Base-by-base conservation (phyloP, 495 filamentous ascomycete genomes). In the Baudoinia panamericana region DNA sequence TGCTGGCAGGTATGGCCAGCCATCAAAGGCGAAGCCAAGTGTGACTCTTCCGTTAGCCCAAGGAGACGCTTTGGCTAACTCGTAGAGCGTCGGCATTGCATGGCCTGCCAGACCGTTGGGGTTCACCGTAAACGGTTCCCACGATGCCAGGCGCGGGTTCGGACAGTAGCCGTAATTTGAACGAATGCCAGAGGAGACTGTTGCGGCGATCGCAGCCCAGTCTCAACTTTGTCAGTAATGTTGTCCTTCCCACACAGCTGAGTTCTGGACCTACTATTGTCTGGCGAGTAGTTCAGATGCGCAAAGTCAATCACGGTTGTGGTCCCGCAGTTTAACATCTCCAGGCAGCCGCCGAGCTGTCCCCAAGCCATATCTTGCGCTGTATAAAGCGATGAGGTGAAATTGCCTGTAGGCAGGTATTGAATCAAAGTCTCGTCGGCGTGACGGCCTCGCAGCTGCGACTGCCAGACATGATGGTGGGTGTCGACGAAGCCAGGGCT, bases 401-500 rank as follows among this genome's bases (percentile, higher is more conserved):
- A 15, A 18, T 38, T 20, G 21, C 41, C 41, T 2, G 21, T 13
- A 2, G 18, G 15, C 27, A 36, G 9, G 24, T 45, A 45, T n/a
- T 45, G 16, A 2, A 45, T 3, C 3, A 45, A 17, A 15, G 24
- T 29, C 17, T 45, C 20, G 41, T 45, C 25, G 11, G 41, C 41
- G 30, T 45, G 41, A 2, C 41, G 31, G 20, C 41, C 41, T 26
- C 30, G 26, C 11, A 45, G 23, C 34, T 26, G 33, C 1, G 72
- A 71, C 54, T 76, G 70, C 70, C 69, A 78, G 7, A 71, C 54
- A 58, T 76, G 72, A 19, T 69, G 65, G 45, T 76, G 73, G 0
- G 73, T 76, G 44, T 75, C 70, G 28, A 76, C 55, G 52, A 76
- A 76, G 0, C 73, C 73, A 1, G 73, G 72, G 0, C 63, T 64